Percentiles rank a stretch among this genome's conserved stretches.
Evolutionary conservation across 306 rosid genomes (phyloP).

Genomic region (Castanea mollissima): DNA sequence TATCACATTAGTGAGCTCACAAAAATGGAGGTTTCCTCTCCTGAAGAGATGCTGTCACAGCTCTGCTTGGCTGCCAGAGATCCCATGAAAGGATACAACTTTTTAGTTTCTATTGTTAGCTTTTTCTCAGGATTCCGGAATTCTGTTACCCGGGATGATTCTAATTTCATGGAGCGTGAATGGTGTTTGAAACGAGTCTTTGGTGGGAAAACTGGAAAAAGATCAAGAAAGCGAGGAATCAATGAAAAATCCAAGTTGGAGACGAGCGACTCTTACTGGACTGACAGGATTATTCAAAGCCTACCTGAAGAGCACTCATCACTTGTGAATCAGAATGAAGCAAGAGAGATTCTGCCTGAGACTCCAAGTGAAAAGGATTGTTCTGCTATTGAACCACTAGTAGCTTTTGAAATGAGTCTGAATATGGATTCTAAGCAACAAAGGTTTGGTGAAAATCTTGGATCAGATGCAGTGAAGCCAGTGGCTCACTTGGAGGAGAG

Average conservation of each 20-base stretch:
- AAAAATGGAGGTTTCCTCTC: conserved; percentile 27
- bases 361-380: conserved; percentile 16
- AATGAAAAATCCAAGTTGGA: conserved; percentile 30
- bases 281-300: conserved; percentile 57
- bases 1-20: conserved; percentile 15
- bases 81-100: conserved; percentile 36
- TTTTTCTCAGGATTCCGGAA: conserved; percentile 52
- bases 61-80: conserved; percentile 47
- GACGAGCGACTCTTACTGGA: conserved; percentile 59
- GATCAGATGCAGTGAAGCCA: conserved; percentile 25
- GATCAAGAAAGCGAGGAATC: conserved; percentile 18
- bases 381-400: conserved; percentile 15
- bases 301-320: conserved; percentile 40
- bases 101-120: conserved; percentile 13
- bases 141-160: conserved; percentile 21
- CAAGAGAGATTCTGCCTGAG: conserved; percentile 17
- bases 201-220: conserved; percentile 32
- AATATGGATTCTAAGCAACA: conserved; percentile 15
- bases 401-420: conserved; percentile 11
- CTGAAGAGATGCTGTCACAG: conserved; percentile 42
- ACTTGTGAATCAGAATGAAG: conserved; percentile 30
- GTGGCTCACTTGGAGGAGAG: conserved; percentile 28
- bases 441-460: conserved; percentile 16
- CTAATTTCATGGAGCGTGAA: conserved; percentile 32
- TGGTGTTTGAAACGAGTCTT: conserved; percentile 30